Base-by-base conservation (phyloP, 768 basidiomycete species). In the Rhizopogon vinicolor region DNA sequence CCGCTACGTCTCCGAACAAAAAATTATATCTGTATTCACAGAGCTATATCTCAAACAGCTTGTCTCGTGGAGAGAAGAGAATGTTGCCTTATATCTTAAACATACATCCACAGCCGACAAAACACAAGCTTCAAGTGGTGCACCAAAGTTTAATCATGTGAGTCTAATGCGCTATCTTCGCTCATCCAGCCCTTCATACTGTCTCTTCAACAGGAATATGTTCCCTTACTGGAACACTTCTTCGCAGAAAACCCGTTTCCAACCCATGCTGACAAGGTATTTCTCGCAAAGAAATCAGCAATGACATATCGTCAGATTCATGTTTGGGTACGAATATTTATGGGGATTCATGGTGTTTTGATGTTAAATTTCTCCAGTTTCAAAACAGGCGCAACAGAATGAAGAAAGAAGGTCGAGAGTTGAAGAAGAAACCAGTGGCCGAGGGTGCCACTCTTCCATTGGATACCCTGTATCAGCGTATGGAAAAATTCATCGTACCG, bases 241-340 rank as follows among this genome's bases (percentile, higher is more conserved):
- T 82, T 82, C 37, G 62, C 73, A 7, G 63, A 71, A 13, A 79
- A 82, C 55, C 72, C 78, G 0, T 82, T 78, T 33, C 82, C 82
- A 0, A 74, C 75, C 0, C 64, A 65, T 0, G 63, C 66, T 0
- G 81, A 84, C 51, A 74, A 75, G 0, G 48, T 40, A 0, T 50
- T 68, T 0, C 64, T 84, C 0, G 82, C 82, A 0, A 54, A 65
- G 18, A 77, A 77, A 46, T 72, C 77, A 0, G 60, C 62, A 33
- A 82, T 83, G 80, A 63, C 73, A 0, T 62, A 62, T 0, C 58
- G 75, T 1, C 81, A 84, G 55, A 80, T 84, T 5, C 77, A 80
- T 61, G 77, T 82, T 50, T 84, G 82, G 82, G 81, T 82, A 57
- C 1, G 72, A 43, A 12, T 41, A 35, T 29, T 16, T 48, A n/a